Evolutionary conservation across 805 yeast genomes (phyloP), one percentile per base, ranked within the genome.

Genomic region (Jamesozyma jinghongensis): DNA sequence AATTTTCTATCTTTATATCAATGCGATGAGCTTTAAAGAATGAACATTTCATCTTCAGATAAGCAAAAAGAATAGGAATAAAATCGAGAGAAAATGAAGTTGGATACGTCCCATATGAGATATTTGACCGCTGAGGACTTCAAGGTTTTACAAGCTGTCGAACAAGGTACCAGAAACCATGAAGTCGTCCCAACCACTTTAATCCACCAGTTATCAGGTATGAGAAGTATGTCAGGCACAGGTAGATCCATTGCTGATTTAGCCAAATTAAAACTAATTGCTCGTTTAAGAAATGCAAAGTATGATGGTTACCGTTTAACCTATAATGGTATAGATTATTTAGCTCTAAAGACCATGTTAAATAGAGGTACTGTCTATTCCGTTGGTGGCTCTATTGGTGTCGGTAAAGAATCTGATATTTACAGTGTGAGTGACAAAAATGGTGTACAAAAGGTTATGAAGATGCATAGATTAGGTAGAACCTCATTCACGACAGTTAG

Each of bases 351-450:
- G 61, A 73, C 94, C 7, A 76, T 92, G 78, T 68, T 83, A 47
- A 82, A 80, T 54, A 71, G 86, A 50, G 77, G 79, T 32, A 71
- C 85, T 0, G 57, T 92, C 8, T 79, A 79, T 53, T 81, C 90
- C 1, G 74, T 90, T 13, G 97, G 95, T 14, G 71, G 80, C 35
- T 84, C 82, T 8, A 87, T 90, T 51, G 98, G 97, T 44, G 95
- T 92, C 38, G 98, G 98, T 53, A 92, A 92, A 58, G 98, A 92
- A 63, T 87, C 97, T 3, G 98, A 92, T 66, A 88, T 92, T 54
- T 86, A 82, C 61, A 73, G 88, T 11, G 88, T 84, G 1, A 78
- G 81, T 42, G 88, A 82, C 53, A 66, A 71, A 11, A 56, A 72
- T 17, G 92, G 90, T 1, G 52, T 57, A n/a, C 74, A 76, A 40